A percentile compares a stretch with the other conserved stretches of the same genome.
Evolutionary conservation across 768 basidiomycete genomes (phyloP).

Genomic region (Termitomyces heimii): DNA sequence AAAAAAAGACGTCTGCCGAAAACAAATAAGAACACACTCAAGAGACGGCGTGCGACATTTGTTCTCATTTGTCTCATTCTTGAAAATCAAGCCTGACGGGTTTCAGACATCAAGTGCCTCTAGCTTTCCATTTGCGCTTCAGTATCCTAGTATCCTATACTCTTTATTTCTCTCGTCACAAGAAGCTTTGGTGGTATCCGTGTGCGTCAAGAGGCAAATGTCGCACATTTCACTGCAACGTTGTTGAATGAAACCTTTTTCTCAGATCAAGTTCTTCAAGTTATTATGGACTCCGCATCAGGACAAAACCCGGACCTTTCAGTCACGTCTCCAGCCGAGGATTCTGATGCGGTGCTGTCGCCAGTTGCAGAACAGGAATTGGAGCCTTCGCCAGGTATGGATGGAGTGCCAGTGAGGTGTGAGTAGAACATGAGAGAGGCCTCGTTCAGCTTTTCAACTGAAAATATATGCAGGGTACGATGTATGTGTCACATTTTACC

Average conservation of each 20-base stretch:
- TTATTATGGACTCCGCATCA: conserved; percentile 20
- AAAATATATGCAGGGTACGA: conserved; percentile 64
- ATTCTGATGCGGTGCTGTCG: conserved; percentile 52
- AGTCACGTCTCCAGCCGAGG: conserved; percentile 49
- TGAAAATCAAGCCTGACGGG: not conserved
- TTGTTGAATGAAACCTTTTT: conserved; percentile 5
- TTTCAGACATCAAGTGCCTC: not conserved
- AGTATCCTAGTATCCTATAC: not conserved
- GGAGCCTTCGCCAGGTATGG: conserved; percentile 68
- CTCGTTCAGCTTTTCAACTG: conserved; percentile 6
- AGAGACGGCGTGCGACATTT: conserved; percentile 8
- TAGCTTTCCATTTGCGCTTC: not conserved
- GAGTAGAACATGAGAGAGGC: conserved; percentile 28
- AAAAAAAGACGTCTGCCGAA: not conserved
- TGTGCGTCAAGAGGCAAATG: conserved; percentile 4
- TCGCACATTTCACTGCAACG: conserved; percentile 6
- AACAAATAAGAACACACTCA: conserved; percentile 8
- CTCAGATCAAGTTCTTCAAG: conserved; percentile 17
- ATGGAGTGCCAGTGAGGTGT: conserved; percentile 79
- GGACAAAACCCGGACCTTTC: conserved; percentile 34
- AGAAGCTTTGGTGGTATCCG: conserved; percentile 6
- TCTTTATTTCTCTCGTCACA: not conserved
- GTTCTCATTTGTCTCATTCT: not conserved
- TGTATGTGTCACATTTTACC: conserved; percentile 42
- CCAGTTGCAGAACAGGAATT: conserved; percentile 43